Conservation (phyloP, 2,329 filamentous ascomycete species). For the Metarhizium rileyi region DNA sequence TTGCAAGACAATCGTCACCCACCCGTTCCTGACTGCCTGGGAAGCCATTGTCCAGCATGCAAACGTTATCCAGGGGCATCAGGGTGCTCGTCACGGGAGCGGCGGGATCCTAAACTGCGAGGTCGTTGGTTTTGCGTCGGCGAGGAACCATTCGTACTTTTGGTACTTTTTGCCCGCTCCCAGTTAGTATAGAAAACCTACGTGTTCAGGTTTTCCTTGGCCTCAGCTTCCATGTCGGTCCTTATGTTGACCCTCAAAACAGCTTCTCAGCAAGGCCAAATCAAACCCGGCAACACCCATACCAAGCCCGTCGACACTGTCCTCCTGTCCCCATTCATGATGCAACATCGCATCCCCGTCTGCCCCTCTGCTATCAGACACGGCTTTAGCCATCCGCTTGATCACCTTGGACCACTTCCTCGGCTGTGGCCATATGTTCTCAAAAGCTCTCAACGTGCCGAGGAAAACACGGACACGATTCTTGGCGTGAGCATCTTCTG, state of each 20-base stretch:
- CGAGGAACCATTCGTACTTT: slow-evolving; percentile 4
- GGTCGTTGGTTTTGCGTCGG: slow-evolving; percentile 20
- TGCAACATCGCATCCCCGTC: neutral
- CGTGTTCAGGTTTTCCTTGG: neutral
- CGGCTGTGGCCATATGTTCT: slow-evolving; percentile 11
- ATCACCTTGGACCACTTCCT: slow-evolving; percentile 9
- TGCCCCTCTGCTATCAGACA: slow-evolving; percentile 1
- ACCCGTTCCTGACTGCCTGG: slow-evolving; percentile 21
- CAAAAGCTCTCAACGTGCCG: slow-evolving; percentile 9
- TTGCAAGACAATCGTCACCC: too few species aligned
- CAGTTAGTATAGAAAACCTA: neutral
- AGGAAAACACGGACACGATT: slow-evolving; percentile 12
- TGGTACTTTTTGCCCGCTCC: neutral
- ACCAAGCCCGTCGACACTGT: neutral
- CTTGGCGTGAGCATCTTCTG: slow-evolving; percentile 4
- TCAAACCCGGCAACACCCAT: neutral
- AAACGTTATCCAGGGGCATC: slow-evolving; percentile 3
- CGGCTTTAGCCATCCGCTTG: slow-evolving; percentile 9
- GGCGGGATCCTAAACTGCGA: slow-evolving; percentile 15
- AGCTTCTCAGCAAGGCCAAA: neutral
- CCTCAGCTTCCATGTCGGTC: neutral
- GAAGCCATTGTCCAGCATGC: slow-evolving; percentile 17
- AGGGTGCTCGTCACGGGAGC: slow-evolving; percentile 21
- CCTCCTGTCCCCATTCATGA: neutral
- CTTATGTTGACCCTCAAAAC: neutral